A percentile compares a stretch with the other conserved stretches of the same genome.
These are phyloP conservation scores for Ogataea corticis DNA, from an alignment of 805 yeast genomes.

Conservation along the genomic window DNA sequence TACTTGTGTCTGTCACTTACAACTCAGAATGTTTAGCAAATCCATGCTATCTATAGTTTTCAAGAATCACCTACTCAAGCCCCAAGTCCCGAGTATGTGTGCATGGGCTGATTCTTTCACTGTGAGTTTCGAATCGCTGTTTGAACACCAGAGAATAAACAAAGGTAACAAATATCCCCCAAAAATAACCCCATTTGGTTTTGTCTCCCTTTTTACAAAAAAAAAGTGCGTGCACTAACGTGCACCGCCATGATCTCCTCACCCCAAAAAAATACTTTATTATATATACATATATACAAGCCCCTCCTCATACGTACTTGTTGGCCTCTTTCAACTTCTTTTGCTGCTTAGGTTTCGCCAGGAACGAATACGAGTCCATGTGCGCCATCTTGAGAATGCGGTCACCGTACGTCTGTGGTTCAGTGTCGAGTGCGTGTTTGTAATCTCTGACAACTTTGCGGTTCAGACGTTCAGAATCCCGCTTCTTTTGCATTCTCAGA, in stretches of 20 bases:
- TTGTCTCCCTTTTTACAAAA: constrained; percentile 5
- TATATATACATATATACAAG: constrained; percentile 5
- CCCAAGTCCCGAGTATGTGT: constrained; percentile 4
- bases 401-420: constrained; percentile 25
- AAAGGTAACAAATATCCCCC: constrained; percentile 1
- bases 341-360: constrained; percentile 29
- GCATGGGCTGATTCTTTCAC: neutral
- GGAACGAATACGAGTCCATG: constrained; percentile 29
- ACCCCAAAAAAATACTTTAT: neutral
- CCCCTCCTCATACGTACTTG: constrained; percentile 14
- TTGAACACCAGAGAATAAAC: neutral
- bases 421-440: constrained; percentile 24
- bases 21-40: constrained; percentile 17
- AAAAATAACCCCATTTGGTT: neutral
- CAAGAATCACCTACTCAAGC: neutral
- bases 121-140: neutral
- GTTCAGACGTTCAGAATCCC: constrained; percentile 25
- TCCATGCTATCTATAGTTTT: constrained; percentile 10
- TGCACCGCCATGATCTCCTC: constrained; percentile 9
- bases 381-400: constrained; percentile 25
- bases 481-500: constrained; percentile 25
- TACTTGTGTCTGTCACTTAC: constrained; percentile 12
- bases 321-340: constrained; percentile 24
- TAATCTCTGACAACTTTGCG: constrained; percentile 28
- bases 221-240: too few relatives aligned